Conservation (phyloP, 805 yeast species). For the Debaryomyces hansenii region DNA sequence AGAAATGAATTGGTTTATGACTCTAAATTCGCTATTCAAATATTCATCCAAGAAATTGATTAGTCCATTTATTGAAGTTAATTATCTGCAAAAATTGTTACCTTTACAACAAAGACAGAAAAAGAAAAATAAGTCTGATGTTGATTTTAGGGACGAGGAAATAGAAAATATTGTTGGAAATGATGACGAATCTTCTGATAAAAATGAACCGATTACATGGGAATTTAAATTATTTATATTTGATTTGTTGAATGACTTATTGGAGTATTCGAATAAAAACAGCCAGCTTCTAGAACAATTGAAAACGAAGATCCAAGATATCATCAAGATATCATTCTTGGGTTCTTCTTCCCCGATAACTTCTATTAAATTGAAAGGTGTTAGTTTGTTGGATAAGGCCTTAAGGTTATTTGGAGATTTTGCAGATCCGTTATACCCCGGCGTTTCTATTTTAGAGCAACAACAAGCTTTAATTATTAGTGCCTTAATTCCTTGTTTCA, state of each 20-base stretch:
- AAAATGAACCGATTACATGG: slow-evolving; percentile 60
- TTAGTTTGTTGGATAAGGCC: slow-evolving; percentile 62
- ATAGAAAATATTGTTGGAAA: slow-evolving; percentile 40
- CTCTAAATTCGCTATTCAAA: slow-evolving; percentile 51
- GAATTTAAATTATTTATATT: slow-evolving; percentile 51
- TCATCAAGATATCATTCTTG: slow-evolving; percentile 75
- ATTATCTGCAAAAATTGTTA: slow-evolving; percentile 39
- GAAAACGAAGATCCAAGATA: slow-evolving; percentile 52
- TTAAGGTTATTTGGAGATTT: slow-evolving; percentile 59
- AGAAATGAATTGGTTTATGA: slow-evolving; percentile 57
- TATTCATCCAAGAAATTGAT: slow-evolving; percentile 44
- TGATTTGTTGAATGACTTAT: slow-evolving; percentile 44
- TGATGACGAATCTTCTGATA: slow-evolving; percentile 35
- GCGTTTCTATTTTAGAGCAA: slow-evolving; percentile 74
- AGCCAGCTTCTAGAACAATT: slow-evolving; percentile 39
- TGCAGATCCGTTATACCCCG: slow-evolving; percentile 71
- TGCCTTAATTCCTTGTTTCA: slow-evolving; percentile 85
- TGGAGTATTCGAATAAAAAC: slow-evolving; percentile 41
- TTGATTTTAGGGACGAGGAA: slow-evolving; percentile 42
- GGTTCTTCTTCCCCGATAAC: slow-evolving; percentile 75
- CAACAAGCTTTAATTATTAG: slow-evolving; percentile 93
- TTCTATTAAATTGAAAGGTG: slow-evolving; percentile 61
- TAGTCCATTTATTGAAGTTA: slow-evolving; percentile 36
- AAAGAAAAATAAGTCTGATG: slow-evolving; percentile 16
- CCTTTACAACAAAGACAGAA: slow-evolving; percentile 44